Percentiles rank a stretch among this genome's conserved stretches.
phyloP scores from a whole-genome alignment of 2,329 filamentous ascomycete species.

The Trichoderma sp. region DNA sequence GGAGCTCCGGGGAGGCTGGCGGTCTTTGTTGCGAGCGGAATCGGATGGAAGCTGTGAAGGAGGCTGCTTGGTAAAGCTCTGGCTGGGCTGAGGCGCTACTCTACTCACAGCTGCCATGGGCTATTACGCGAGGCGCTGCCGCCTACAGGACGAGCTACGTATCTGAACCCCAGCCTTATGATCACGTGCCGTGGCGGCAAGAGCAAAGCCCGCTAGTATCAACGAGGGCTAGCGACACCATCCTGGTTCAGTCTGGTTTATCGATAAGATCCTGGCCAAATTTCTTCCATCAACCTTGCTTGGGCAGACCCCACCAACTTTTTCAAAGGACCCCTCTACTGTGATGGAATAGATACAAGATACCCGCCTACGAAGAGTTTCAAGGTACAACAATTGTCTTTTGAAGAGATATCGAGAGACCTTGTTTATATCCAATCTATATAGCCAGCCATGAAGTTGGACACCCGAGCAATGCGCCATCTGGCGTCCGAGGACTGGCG shows the following conservation, averaged over 20 bases:
- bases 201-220: not conserved
- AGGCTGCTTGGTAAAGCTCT: slow-evolving; percentile 43
- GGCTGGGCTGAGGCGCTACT: slow-evolving; percentile 26
- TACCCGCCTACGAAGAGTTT: not conserved
- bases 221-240: not conserved
- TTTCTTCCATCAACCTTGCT: slow-evolving; percentile 31
- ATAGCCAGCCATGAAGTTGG: slow-evolving; percentile 75
- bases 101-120: slow-evolving; percentile 38
- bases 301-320: slow-evolving; percentile 32
- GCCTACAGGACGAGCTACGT: slow-evolving; percentile 39
- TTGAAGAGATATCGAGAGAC: not conserved
- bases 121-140: slow-evolving; percentile 49
- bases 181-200: slow-evolving; percentile 36
- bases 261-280: slow-evolving; percentile 39
- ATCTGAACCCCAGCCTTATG: slow-evolving; percentile 31
- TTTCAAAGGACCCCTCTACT: slow-evolving; percentile 4
- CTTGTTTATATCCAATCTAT: not conserved
- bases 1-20: slow-evolving; percentile 30
- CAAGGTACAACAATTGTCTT: not conserved
- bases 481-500: slow-evolving; percentile 92
- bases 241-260: slow-evolving; percentile 21
- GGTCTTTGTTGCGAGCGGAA: slow-evolving; percentile 33
- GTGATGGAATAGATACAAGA: not conserved
- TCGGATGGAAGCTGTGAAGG: slow-evolving; percentile 40
- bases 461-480: slow-evolving; percentile 91